Conservation (phyloP, 306 rosid genomes). For the Begonia masoniana region DNA sequence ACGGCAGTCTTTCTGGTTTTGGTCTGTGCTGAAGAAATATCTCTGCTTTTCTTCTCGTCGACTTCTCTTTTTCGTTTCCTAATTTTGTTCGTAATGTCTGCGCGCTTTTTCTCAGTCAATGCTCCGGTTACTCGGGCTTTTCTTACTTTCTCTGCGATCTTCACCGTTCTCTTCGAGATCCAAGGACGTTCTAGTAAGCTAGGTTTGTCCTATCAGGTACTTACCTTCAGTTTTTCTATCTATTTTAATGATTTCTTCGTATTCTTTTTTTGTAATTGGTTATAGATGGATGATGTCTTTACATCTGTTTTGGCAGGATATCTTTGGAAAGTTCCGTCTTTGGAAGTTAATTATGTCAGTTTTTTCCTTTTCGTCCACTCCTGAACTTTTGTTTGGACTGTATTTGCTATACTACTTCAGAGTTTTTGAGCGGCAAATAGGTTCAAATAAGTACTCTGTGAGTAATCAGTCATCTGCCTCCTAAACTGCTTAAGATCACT, state of each 20-base stretch:
- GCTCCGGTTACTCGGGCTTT: conserved; percentile 81
- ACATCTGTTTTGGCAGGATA: conserved; percentile 45
- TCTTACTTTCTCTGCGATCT: conserved; percentile 51
- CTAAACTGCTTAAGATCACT: too few relatives aligned
- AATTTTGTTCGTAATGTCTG: conserved; percentile 20
- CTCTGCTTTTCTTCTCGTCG: conserved; percentile 1
- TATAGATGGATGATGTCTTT: neutral
- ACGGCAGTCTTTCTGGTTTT: conserved; percentile 99
- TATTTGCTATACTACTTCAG: conserved; percentile 90
- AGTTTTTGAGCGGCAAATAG: conserved; percentile 96
- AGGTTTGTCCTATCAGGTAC: conserved; percentile 84
- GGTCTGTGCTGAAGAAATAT: conserved; percentile 33
- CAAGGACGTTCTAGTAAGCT: conserved; percentile 62
- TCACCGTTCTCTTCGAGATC: conserved; percentile 85
- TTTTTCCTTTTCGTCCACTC: conserved; percentile 84
- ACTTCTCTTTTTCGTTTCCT: neutral
- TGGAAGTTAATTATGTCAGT: conserved; percentile 70
- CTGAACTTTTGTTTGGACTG: conserved; percentile 87
- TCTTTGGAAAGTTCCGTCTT: conserved; percentile 58
- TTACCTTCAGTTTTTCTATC: neutral
- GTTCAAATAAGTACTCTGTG: conserved; percentile 88
- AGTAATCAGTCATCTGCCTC: conserved; percentile 8
- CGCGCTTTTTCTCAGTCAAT: conserved; percentile 49
- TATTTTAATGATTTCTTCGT: neutral
- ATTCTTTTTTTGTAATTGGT: neutral